Percentiles rank a stretch among this genome's conserved stretches.
phyloP scores from a whole-genome alignment of 768 basidiomycete species.

The Hericium erinaceus region DNA sequence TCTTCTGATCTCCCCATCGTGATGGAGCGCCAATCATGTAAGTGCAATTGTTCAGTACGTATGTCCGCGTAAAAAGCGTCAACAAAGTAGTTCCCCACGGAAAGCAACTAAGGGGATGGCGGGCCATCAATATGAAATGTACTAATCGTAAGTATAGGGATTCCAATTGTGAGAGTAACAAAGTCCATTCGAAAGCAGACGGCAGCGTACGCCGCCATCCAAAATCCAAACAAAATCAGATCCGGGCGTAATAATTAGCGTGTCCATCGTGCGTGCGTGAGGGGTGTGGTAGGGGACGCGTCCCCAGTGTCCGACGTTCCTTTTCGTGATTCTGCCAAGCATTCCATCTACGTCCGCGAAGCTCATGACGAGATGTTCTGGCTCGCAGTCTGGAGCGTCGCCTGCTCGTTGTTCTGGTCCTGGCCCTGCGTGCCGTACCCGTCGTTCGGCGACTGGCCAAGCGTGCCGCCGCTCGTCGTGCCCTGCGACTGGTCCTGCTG shows the following conservation, averaged over 20 bases:
- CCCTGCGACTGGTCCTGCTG: neutral
- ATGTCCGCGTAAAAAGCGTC: neutral
- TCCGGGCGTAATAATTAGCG: neutral
- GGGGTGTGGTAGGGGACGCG: neutral
- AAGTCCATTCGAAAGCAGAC: neutral
- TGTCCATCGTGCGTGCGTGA: neutral
- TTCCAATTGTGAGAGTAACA: neutral
- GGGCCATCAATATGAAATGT: neutral
- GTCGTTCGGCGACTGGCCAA: conserved; percentile 9
- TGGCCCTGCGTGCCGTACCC: conserved; percentile 10
- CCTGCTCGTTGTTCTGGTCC: neutral
- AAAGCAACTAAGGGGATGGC: neutral
- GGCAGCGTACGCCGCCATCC: neutral
- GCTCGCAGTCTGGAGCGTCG: neutral
- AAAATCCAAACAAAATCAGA: neutral
- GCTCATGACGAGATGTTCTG: neutral
- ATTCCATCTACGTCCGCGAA: neutral
- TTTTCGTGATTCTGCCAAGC: neutral
- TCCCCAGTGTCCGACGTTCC: neutral
- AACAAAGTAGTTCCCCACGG: neutral
- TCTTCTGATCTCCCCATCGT: neutral
- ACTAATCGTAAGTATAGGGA: neutral
- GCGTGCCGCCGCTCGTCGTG: neutral
- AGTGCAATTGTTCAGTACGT: neutral
- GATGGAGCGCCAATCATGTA: neutral